These are phyloP conservation scores for Polygonum aviculare DNA, from an alignment of 148 eudicot species.

Conservation along the genomic window DNA sequence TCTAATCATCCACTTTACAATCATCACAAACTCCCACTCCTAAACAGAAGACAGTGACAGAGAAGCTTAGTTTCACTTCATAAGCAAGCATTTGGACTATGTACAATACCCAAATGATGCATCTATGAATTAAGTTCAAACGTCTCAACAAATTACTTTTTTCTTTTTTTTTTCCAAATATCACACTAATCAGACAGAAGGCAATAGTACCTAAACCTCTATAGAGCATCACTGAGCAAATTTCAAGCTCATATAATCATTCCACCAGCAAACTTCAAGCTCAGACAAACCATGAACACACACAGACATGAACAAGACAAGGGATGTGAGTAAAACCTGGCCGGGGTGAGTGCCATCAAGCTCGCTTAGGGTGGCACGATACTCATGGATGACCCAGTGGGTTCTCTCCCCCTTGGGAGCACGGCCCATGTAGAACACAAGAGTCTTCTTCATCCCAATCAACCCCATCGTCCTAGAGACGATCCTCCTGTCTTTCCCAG, in stretches of 20 bases:
- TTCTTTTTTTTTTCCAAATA: not conserved
- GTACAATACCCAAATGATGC: not conserved
- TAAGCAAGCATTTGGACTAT: not conserved
- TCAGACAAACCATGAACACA: not conserved
- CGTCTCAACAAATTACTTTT: not conserved
- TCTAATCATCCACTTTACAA: not conserved
- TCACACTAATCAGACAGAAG: not conserved
- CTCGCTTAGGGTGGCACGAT: conserved; percentile 55
- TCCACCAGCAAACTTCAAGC: not conserved
- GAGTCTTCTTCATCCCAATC: conserved; percentile 91
- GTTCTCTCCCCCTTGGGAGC: conserved; percentile 86
- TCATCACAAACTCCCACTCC: not conserved
- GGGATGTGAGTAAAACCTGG: conserved; percentile 39
- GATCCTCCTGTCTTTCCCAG: conserved; percentile 84
- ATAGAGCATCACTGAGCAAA: not conserved
- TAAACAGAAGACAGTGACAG: not conserved
- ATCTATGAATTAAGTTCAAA: not conserved
- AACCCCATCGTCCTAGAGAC: conserved; percentile 33
- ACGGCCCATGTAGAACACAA: conserved; percentile 82
- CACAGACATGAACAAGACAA: not conserved
- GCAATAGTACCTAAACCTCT: not conserved
- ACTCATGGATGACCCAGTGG: conserved; percentile 95
- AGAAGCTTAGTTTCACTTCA: not conserved
- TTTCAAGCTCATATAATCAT: not conserved
- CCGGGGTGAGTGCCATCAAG: conserved; percentile 88